A percentile compares a stretch with the other conserved stretches of the same genome.
phyloP scores from a whole-genome alignment of 257 asterid genomes.

The Rhazya stricta region DNA sequence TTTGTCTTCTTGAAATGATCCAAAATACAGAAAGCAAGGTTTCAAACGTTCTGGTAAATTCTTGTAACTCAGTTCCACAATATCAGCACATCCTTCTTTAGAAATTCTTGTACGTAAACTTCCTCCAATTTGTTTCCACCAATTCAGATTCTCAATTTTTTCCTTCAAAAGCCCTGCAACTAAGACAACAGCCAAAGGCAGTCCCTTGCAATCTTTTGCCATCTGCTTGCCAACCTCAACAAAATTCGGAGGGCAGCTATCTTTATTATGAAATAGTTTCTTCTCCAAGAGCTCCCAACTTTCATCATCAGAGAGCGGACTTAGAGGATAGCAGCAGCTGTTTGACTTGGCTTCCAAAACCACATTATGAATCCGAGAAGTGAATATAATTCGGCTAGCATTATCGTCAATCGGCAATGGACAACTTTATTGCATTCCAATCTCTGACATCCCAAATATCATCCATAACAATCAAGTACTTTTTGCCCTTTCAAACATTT shows the following conservation, averaged over 20 bases:
- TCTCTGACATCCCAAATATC: slow-evolving; percentile 16
- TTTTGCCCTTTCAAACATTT: slow-evolving; percentile 6
- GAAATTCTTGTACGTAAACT: neutral
- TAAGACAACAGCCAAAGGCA: slow-evolving; percentile 4
- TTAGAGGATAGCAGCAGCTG: neutral
- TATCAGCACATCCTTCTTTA: neutral
- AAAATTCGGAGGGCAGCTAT: neutral
- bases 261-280: slow-evolving; percentile 1
- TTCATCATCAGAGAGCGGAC: neutral
- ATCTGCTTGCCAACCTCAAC: neutral
- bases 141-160: neutral
- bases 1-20: neutral
- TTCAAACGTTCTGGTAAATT: slow-evolving; percentile 1
- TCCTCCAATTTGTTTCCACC: slow-evolving; percentile 2
- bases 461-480: slow-evolving; percentile 18
- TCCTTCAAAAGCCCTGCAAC: neutral
- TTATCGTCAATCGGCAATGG: slow-evolving; percentile 1
- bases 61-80: neutral
- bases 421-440: slow-evolving; percentile 14
- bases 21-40: slow-evolving; percentile 14
- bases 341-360: neutral
- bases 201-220: slow-evolving; percentile 2
- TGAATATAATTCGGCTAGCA: slow-evolving; percentile 12
- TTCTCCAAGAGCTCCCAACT: slow-evolving; percentile 14
- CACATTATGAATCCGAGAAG: slow-evolving; percentile 1